Conservation (phyloP, 805 yeast genomes). For the Pichia heedii region DNA sequence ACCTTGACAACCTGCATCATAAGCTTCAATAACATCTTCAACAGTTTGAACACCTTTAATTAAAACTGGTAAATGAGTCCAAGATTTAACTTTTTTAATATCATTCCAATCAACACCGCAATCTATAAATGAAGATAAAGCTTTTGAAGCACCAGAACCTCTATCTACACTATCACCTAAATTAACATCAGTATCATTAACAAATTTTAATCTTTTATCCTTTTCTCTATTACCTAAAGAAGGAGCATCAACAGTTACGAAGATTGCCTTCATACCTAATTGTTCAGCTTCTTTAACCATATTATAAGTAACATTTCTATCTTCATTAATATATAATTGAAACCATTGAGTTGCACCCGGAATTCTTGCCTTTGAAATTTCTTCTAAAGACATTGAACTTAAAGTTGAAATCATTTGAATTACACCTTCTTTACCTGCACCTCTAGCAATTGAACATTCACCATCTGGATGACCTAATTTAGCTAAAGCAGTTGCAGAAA, state of each 20-base stretch:
- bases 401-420: slow-evolving; percentile 91
- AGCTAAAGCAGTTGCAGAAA: slow-evolving; percentile 88
- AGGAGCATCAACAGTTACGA: slow-evolving; percentile 91
- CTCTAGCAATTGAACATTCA: slow-evolving; percentile 75
- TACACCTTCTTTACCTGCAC: slow-evolving; percentile 62
- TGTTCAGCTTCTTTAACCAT: slow-evolving; percentile 64
- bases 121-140: slow-evolving; percentile 80
- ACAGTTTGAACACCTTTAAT: slow-evolving; percentile 80
- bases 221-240: slow-evolving; percentile 86
- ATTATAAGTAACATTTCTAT: slow-evolving; percentile 52
- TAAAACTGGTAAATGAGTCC: slow-evolving; percentile 57
- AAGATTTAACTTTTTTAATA: slow-evolving; percentile 42
- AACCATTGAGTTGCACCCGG: slow-evolving; percentile 77
- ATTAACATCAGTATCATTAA: slow-evolving; percentile 37
- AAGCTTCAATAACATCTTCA: slow-evolving; percentile 70
- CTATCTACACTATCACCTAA: slow-evolving; percentile 46
- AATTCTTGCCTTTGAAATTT: slow-evolving; percentile 61
- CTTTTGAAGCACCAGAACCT: slow-evolving; percentile 76
- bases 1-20: slow-evolving; percentile 63
- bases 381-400: slow-evolving; percentile 83
- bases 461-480: slow-evolving; percentile 91
- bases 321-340: slow-evolving; percentile 77
- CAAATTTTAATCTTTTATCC: slow-evolving; percentile 24
- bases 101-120: slow-evolving; percentile 59
- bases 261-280: slow-evolving; percentile 71